phyloP scores from a whole-genome alignment of 2,329 filamentous ascomycete species.

The Pestalotiopsis fici region DNA sequence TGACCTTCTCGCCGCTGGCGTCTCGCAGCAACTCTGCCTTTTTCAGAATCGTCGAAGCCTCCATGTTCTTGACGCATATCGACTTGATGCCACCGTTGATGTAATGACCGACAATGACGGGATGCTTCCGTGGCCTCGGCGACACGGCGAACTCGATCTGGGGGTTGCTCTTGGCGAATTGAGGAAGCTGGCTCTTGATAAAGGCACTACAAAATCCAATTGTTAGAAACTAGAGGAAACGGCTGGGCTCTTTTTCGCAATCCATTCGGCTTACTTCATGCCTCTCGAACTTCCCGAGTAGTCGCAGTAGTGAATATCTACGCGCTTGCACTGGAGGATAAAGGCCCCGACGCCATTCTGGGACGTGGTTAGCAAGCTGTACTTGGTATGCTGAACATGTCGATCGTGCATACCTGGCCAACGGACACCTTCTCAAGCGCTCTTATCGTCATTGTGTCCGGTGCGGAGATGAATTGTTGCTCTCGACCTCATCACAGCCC shows the following conservation, averaged over 20 bases:
- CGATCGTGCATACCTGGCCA: slow-evolving; percentile 49
- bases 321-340: slow-evolving; percentile 92
- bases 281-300: slow-evolving; percentile 90
- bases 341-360: slow-evolving; percentile 97
- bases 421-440: slow-evolving; percentile 53
- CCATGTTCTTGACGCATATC: slow-evolving; percentile 86
- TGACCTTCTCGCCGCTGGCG: slow-evolving; percentile 74
- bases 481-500: slow-evolving; percentile 20
- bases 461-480: slow-evolving; percentile 18
- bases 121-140: slow-evolving; percentile 86
- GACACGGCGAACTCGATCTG: slow-evolving; percentile 91
- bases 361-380: not conserved
- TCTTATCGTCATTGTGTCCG: slow-evolving; percentile 54
- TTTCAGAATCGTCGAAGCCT: slow-evolving; percentile 75
- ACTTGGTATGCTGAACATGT: not conserved
- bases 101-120: slow-evolving; percentile 77
- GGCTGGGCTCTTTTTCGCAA: not conserved
- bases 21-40: slow-evolving; percentile 76
- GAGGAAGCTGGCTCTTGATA: slow-evolving; percentile 73
- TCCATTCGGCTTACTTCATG: slow-evolving; percentile 72
- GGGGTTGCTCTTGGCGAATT: slow-evolving; percentile 80
- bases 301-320: slow-evolving; percentile 98
- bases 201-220: slow-evolving; percentile 61
- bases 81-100: slow-evolving; percentile 87
- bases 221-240: not conserved